These are phyloP conservation scores for Lathyrus tuberosus DNA, from an alignment of 306 rosid species.

Conservation along the genomic window DNA sequence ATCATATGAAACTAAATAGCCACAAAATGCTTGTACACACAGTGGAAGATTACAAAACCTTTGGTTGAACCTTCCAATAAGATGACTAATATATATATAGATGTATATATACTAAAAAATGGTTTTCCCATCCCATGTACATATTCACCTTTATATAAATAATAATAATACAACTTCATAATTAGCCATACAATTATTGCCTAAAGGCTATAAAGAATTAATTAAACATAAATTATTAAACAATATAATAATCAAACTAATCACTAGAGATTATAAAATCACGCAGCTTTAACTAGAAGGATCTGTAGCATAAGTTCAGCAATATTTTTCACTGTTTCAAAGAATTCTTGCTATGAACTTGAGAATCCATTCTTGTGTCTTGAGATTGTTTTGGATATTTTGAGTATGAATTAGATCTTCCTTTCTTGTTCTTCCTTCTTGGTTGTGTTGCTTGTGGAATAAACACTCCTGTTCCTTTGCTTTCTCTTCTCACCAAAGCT, in stretches of 20 bases:
- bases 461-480: slow-evolving; percentile 99
- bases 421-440: slow-evolving; percentile 71
- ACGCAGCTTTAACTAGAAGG: slow-evolving; percentile 16
- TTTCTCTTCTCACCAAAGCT: slow-evolving; percentile 60
- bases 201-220: slow-evolving; percentile 54
- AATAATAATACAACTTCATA: slow-evolving; percentile 29
- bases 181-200: slow-evolving; percentile 46
- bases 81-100: slow-evolving; percentile 33
- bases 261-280: slow-evolving; percentile 40
- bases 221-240: slow-evolving; percentile 33
- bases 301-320: slow-evolving; percentile 39
- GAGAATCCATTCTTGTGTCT: slow-evolving; percentile 58
- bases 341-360: slow-evolving; percentile 50
- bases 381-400: slow-evolving; percentile 62
- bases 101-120: slow-evolving; percentile 27
- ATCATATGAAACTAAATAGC: slow-evolving; percentile 44
- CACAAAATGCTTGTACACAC: slow-evolving; percentile 41
- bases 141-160: slow-evolving; percentile 44
- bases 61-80: slow-evolving; percentile 51
- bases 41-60: slow-evolving; percentile 48
- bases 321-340: slow-evolving; percentile 51
- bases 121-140: slow-evolving; percentile 55
- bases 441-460: slow-evolving; percentile 79
- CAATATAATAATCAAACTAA: slow-evolving; percentile 25
- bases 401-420: slow-evolving; percentile 57